Evolutionary conservation across 768 basidiomycete genomes (phyloP).

Genomic region (Suillus decipiens): DNA sequence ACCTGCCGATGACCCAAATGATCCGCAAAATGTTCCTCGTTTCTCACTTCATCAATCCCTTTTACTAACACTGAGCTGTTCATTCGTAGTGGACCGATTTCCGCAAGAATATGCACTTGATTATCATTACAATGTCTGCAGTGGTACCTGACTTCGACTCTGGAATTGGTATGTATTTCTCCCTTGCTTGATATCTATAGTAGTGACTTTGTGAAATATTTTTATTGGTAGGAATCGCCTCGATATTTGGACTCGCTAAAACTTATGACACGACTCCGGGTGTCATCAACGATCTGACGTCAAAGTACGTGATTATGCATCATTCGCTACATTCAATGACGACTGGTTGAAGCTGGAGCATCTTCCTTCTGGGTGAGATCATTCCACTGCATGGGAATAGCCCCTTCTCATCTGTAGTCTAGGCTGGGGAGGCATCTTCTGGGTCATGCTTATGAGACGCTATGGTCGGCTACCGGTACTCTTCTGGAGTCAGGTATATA

Average conservation of each 20-base stretch:
- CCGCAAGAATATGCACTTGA: conserved; percentile 47
- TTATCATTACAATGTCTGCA: conserved; percentile 52
- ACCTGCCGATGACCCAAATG: conserved; percentile 48
- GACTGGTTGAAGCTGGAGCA: conserved; percentile 41
- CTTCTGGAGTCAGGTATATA: conserved; percentile 30
- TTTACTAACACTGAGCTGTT: not conserved
- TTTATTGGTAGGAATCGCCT: conserved; percentile 45
- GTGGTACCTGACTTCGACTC: conserved; percentile 58
- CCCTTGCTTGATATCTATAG: not conserved
- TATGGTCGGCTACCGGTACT: conserved; percentile 32
- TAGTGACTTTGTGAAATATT: not conserved
- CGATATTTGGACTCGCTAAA: conserved; percentile 47
- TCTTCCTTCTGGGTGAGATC: conserved; percentile 45
- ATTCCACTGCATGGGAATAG: not conserved
- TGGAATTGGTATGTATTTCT: conserved; percentile 41
- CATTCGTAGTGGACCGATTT: conserved; percentile 44
- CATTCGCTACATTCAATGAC: not conserved
- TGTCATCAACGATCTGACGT: conserved; percentile 53
- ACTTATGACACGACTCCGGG: conserved; percentile 47
- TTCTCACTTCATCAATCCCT: not conserved
- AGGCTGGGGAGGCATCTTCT: conserved; percentile 35
- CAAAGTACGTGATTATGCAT: conserved; percentile 29
- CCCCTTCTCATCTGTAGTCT: not conserved
- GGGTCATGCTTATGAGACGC: conserved; percentile 33
- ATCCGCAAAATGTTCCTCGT: conserved; percentile 52